phyloP scores from a whole-genome alignment of 495 filamentous ascomycete genomes.

The Xylaria venustula region DNA sequence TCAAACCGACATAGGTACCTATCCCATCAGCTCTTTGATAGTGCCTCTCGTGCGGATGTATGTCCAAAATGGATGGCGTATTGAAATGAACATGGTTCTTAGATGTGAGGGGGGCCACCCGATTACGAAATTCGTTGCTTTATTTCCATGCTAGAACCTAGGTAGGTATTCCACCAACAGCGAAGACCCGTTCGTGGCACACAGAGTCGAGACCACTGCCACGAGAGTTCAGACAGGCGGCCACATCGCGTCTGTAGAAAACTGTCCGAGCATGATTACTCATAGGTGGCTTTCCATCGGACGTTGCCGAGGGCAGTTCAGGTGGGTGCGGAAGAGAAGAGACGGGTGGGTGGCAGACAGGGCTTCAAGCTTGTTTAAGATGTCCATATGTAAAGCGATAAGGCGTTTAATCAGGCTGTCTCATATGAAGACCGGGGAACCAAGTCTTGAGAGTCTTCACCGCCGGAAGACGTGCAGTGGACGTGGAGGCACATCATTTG shows the following conservation, averaged over 20 bases:
- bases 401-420: constrained; percentile 4
- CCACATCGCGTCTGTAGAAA: neutral
- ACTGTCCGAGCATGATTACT: neutral
- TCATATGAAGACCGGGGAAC: neutral
- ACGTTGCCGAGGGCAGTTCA: neutral
- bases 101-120: too few species aligned
- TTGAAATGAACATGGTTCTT: neutral
- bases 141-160: too few species aligned
- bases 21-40: too few species aligned
- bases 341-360: neutral
- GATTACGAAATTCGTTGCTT: too few species aligned
- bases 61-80: neutral
- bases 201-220: too few species aligned
- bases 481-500: constrained; percentile 25
- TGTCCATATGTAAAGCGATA: neutral
- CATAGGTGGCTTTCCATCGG: neutral
- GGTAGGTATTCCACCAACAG: too few species aligned
- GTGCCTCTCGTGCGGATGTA: too few species aligned
- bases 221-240: too few species aligned
- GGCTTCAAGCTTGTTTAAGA: neutral
- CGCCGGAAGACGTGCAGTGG: constrained; percentile 26
- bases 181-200: constrained; percentile 1
- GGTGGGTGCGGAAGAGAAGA: neutral
- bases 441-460: constrained; percentile 11
- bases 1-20: too few species aligned